Conservation (phyloP, 345 rosid species). For the Citrus sp. region DNA sequence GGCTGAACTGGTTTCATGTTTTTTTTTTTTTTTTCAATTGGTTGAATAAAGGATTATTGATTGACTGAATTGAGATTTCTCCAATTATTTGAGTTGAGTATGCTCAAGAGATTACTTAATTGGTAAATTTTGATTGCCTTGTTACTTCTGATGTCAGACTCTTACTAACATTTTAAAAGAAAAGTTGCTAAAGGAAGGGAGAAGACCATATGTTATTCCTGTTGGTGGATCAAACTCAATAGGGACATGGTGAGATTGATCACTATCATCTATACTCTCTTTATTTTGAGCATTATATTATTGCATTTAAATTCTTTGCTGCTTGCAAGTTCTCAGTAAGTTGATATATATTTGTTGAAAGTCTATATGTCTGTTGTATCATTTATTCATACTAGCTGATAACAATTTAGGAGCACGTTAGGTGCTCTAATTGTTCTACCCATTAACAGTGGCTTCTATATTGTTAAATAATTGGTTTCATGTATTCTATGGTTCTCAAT, state of each 20-base stretch:
- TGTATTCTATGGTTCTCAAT: background rate
- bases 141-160: constrained; percentile 45
- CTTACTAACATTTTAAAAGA: constrained; percentile 73
- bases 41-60: background rate
- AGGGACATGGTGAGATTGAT: constrained; percentile 82
- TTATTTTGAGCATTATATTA: background rate
- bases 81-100: background rate
- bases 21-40: background rate
- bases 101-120: background rate
- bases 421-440: background rate
- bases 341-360: background rate
- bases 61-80: background rate
- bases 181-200: constrained; percentile 70
- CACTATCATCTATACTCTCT: background rate
- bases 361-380: background rate
- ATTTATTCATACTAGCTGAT: background rate
- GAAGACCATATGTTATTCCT: constrained; percentile 87
- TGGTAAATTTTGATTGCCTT: background rate
- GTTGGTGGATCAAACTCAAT: constrained; percentile 93
- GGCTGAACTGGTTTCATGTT: background rate
- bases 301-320: background rate
- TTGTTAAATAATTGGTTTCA: background rate
- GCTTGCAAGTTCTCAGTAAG: background rate
- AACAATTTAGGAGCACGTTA: background rate
- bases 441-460: background rate